phyloP scores from a whole-genome alignment of 106 monocot species.

The Chionographis japonica region DNA sequence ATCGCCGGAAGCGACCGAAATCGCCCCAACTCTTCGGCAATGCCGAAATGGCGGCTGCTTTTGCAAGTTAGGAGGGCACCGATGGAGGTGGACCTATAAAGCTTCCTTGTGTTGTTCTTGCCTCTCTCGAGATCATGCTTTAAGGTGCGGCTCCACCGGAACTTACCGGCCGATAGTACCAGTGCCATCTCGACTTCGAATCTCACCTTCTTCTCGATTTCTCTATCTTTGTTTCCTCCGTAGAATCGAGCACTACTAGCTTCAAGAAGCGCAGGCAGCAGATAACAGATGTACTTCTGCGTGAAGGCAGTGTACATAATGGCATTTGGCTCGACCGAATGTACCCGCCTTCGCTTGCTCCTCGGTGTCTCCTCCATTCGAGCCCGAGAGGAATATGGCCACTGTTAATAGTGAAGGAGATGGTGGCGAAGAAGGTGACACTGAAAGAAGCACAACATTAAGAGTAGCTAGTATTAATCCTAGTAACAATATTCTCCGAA shows the following conservation, averaged over 20 bases:
- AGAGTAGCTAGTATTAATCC: neutral
- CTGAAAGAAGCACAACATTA: neutral
- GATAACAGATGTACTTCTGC: constrained; percentile 26
- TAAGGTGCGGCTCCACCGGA: constrained; percentile 34
- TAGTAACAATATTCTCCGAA: neutral
- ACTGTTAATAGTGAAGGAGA: neutral
- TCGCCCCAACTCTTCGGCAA: neutral
- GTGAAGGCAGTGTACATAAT: constrained; percentile 22
- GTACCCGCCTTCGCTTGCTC: constrained; percentile 29
- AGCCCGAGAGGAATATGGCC: neutral
- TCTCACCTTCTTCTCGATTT: constrained; percentile 22
- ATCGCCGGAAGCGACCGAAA: neutral
- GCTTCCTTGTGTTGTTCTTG: neutral
- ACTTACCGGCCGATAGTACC: constrained; percentile 20
- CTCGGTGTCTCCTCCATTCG: constrained; percentile 16
- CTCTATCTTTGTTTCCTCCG: neutral
- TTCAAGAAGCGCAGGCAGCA: constrained; percentile 28
- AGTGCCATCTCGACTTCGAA: constrained; percentile 60
- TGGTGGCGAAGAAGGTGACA: neutral
- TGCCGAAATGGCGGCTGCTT: neutral
- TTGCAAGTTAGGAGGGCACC: neutral
- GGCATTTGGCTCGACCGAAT: constrained; percentile 10
- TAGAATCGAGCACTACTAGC: neutral
- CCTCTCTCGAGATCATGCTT: constrained; percentile 32
- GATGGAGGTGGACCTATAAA: neutral